Evolutionary conservation across 805 yeast species (phyloP), one percentile per base, ranked within the genome.

Genomic region (Ogataea methanolica): DNA sequence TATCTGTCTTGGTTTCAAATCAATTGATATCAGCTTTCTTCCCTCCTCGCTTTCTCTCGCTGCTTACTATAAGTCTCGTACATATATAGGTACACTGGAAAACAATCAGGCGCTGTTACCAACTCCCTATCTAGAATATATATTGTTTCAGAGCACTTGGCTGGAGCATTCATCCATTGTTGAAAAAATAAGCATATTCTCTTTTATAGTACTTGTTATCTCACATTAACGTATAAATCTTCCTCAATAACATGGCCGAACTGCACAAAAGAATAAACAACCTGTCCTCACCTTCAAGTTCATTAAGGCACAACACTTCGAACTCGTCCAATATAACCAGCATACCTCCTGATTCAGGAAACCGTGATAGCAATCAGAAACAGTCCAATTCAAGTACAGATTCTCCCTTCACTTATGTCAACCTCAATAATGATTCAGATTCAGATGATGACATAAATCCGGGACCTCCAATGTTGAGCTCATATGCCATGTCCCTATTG

Each of bases 391-490:
- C 33, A 21, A n/a, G 33, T 19, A 22, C 9, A 19, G 39, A 17
- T 36, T 26, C 11, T 9, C 12, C 11, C 9, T 11, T 12, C 31
- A 26, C 31, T 26, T 26, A 26, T 26, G 9, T 12, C 38, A 36
- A 36, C 22, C 16, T 17, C 22, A 11, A 22, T 23, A 19, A 35
- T 16, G 40, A 39, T 26, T 23, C 37, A 15, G 52, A 47, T 21
- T 49, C 50, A 16, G 49, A 41, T 19, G 62, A 57, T 42, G 60
- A 74, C 45, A 62, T 68, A 44, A 71, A 76, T 19, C 69, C 71
- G 41, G 66, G 74, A 23, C 81, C 81, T 0, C 83, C 83, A 2
- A 74, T 75, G 29, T 66, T 78, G 52, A 77, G 82, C 51, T 72
- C 80, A 0, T 77, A 76, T 55, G 74, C 80, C 39, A 70, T 76